Evolutionary conservation across 768 basidiomycete genomes (phyloP).

Genomic region (Boletus huronensis): DNA sequence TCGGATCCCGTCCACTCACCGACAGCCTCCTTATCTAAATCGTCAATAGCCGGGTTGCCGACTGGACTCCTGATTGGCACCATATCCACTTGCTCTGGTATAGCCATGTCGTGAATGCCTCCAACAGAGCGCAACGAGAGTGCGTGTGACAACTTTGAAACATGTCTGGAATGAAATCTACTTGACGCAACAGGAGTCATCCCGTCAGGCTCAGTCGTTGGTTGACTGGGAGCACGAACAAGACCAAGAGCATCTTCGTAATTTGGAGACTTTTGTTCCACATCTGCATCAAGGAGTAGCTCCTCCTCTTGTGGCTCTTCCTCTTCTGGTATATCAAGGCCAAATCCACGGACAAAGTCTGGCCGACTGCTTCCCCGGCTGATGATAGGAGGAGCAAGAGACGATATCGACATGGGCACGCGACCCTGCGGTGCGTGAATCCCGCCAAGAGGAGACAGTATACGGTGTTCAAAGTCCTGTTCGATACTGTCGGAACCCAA

Average conservation of each 20-base stretch:
- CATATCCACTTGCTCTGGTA: constrained; percentile 25
- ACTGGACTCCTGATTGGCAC: constrained; percentile 32
- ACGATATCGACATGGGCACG: constrained; percentile 42
- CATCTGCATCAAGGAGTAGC: constrained; percentile 26
- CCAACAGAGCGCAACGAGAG: constrained; percentile 64
- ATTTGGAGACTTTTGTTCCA: constrained; percentile 39
- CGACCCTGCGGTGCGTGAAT: constrained; percentile 57
- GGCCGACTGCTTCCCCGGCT: constrained; percentile 52
- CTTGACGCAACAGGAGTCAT: constrained; percentile 49
- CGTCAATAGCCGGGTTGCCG: constrained; percentile 34
- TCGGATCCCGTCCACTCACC: constrained; percentile 86
- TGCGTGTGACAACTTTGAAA: constrained; percentile 63
- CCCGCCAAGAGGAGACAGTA: constrained; percentile 25
- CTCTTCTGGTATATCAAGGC: constrained; percentile 75
- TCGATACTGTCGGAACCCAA: constrained; percentile 49
- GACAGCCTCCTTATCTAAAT: constrained; percentile 39
- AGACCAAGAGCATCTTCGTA: constrained; percentile 29
- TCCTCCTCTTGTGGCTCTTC: constrained; percentile 58
- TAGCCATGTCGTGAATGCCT: constrained; percentile 39
- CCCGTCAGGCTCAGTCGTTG: constrained; percentile 37
- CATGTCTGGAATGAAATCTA: constrained; percentile 63
- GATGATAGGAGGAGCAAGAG: constrained; percentile 43
- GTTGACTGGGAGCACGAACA: constrained; percentile 21
- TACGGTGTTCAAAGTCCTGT: constrained; percentile 24
- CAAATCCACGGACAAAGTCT: constrained; percentile 78